Percentiles rank a stretch among this genome's conserved stretches.
phyloP scores from a whole-genome alignment of 1,139 yeast genomes.

The Taphrina flavorubra region DNA sequence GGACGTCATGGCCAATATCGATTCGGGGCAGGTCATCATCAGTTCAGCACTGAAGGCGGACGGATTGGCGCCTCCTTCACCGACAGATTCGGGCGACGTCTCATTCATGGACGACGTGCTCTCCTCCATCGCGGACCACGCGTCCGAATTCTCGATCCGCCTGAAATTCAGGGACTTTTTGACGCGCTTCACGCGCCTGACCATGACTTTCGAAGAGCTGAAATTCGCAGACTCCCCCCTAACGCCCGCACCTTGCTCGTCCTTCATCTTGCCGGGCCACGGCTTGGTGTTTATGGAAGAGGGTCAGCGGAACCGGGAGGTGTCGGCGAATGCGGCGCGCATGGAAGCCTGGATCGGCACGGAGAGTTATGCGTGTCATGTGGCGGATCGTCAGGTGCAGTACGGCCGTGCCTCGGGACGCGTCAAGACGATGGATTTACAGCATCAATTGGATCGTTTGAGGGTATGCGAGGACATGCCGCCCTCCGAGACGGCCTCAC shows the following conservation, averaged over 20 bases:
- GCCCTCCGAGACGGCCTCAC: conserved; percentile 49
- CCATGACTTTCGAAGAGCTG: conserved; percentile 50
- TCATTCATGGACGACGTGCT: conserved; percentile 51
- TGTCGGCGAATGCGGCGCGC: conserved; percentile 49
- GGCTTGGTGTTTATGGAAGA: conserved; percentile 52
- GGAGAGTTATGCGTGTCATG: conserved; percentile 47
- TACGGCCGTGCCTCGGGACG: conserved; percentile 48
- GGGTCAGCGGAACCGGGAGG: conserved; percentile 48
- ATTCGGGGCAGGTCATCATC: conserved; percentile 56
- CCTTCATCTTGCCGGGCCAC: conserved; percentile 49
- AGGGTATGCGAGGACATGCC: conserved; percentile 48
- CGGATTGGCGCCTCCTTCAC: conserved; percentile 12
- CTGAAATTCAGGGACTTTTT: conserved; percentile 51
- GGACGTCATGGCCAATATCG: conserved; percentile 67
- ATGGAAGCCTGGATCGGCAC: conserved; percentile 52
- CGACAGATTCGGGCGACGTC: conserved; percentile 42
- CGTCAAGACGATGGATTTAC: conserved; percentile 50
- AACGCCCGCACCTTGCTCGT: conserved; percentile 48
- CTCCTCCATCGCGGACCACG: conserved; percentile 51
- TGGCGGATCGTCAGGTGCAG: conserved; percentile 12
- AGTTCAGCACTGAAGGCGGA: conserved; percentile 39
- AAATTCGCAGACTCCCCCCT: conserved; percentile 50
- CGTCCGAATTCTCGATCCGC: conserved; percentile 51
- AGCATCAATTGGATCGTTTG: conserved; percentile 51
- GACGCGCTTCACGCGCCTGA: conserved; percentile 51